A percentile compares a stretch with the other conserved stretches of the same genome.
Conservation (phyloP, 495 filamentous ascomycete genomes). For the Apiosordaria backusii region DNA sequence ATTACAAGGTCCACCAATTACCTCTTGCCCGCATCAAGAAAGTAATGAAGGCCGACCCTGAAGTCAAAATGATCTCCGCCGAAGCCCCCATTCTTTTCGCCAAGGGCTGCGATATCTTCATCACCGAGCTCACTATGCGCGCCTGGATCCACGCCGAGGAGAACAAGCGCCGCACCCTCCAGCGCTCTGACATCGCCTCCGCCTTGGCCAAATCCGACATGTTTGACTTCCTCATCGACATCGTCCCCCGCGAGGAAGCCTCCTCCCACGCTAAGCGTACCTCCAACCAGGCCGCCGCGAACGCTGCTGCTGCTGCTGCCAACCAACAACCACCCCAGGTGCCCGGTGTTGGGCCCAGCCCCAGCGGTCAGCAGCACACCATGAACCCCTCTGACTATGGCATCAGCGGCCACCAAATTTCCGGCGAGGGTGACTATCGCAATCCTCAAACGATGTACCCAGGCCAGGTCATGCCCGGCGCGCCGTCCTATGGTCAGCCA, state of each 20-base stretch:
- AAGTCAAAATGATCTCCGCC: constrained; percentile 99
- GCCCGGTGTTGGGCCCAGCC: constrained; percentile 60
- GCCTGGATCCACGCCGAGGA: constrained; percentile 99
- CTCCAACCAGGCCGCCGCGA: constrained; percentile 45
- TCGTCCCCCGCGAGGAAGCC: constrained; percentile 93
- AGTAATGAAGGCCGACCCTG: constrained; percentile 98
- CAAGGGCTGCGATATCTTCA: constrained; percentile 99
- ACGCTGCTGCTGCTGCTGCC: constrained; percentile 45
- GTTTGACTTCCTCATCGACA: constrained; percentile 99
- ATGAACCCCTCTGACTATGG: constrained; percentile 66
- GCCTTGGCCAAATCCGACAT: constrained; percentile 96
- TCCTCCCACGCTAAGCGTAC: constrained; percentile 73
- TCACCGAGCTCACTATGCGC: constrained; percentile 97
- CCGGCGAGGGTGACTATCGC: constrained; percentile 75
- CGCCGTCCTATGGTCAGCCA: constrained; percentile 67
- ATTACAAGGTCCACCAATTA: constrained; percentile 96
- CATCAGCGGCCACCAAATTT: constrained; percentile 30
- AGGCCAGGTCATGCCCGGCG: constrained; percentile 67
- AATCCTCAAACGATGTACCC: constrained; percentile 73
- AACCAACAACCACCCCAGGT: constrained; percentile 48
- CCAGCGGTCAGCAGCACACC: constrained; percentile 40
- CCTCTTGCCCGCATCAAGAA: constrained; percentile 98
- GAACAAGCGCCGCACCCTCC: constrained; percentile 93
- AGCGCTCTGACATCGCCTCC: constrained; percentile 93
- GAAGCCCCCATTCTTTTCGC: constrained; percentile 97